Base-by-base conservation (phyloP, 2,329 filamentous ascomycete species). In the Anisogramma anomala region DNA sequence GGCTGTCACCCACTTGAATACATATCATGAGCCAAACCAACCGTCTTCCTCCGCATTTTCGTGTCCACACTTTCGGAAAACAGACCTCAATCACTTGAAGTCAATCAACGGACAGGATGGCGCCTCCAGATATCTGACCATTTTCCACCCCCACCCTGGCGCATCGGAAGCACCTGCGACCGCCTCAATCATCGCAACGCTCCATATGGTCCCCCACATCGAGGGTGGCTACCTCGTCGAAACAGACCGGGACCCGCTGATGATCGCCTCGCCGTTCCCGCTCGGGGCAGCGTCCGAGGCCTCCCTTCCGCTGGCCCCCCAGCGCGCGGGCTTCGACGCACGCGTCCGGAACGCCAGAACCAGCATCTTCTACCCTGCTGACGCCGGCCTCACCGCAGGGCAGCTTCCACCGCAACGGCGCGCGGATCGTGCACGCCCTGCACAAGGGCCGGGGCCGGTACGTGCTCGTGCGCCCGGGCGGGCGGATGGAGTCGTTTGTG, bases 191-290 rank as follows among this genome's bases (percentile, higher is more conserved):
- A 60, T 63, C 49, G 28, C 45, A 9, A 39, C 60, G 15, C 65
- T 81, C 36, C 50, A 60, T 17, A 64, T 80, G 19, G 53, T 62
- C 35, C 60, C 66, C 7, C 76, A 82, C 56, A 66, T 74, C 32
- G 77, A 82, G 60, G 77, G 78, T 39, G 77, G 77, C 33, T 82
- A 77, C 60, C 82, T 72, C 51, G 59, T 58, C 48, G 73, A 79
- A 55, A 82, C 76, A 1, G 74, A 82, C 57, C 64, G 68, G 41
- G 65, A 71, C 47, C 50, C 62, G 2, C 58, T 61, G 11, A 62
- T 63, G 2, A 61, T 82, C 14, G 67, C 74, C 0, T 77, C 75
- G 20, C 71, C 73, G 0, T 77, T 74, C 51, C 62, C 62, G 2
- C 49, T 51, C 8, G 49, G 51, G 2, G 53, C 57, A n/a, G 59